Conservation (phyloP, 23 red algal species). For the Gracilaria caudata region DNA sequence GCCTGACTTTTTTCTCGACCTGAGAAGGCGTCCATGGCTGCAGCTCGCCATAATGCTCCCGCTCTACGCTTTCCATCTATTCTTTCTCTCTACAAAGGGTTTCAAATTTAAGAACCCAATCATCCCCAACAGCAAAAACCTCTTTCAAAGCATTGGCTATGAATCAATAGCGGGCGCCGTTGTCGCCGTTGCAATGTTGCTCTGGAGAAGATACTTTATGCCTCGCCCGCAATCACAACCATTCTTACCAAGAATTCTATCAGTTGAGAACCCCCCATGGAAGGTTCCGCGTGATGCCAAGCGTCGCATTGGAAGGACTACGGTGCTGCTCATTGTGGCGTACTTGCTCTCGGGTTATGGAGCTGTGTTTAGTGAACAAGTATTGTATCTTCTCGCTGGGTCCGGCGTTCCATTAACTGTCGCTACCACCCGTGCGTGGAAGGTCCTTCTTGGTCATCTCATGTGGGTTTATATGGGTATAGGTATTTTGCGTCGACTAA, state of each 20-base stretch:
- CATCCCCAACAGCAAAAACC: constrained; percentile 75
- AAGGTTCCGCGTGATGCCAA: constrained; percentile 72
- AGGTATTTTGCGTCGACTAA: constrained; percentile 89
- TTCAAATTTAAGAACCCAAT: constrained; percentile 70
- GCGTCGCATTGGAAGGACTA: constrained; percentile 78
- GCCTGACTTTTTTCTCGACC: constrained; percentile 52
- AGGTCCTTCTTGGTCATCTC: constrained; percentile 95
- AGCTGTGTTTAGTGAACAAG: constrained; percentile 85
- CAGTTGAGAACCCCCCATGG: constrained; percentile 83
- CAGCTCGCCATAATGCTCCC: constrained; percentile 79
- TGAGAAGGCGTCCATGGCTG: constrained; percentile 71
- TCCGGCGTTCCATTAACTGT: constrained; percentile 92
- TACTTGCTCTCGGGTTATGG: constrained; percentile 98
- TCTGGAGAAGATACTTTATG: constrained; percentile 53
- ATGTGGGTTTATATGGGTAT: constrained; percentile 99
- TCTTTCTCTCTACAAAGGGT: constrained; percentile 85
- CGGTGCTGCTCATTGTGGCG: constrained; percentile 85
- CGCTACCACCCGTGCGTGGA: constrained; percentile 92
- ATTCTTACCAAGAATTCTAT: constrained; percentile 72
- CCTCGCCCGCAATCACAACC: constrained; percentile 8
- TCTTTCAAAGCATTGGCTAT: constrained; percentile 72
- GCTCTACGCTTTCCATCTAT: constrained; percentile 83
- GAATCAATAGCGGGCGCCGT: constrained; percentile 76
- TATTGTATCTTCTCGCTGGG: constrained; percentile 81
- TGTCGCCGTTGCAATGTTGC: constrained; percentile 56